These are phyloP conservation scores for Phytophthora pluvialis DNA, from an alignment of 352 stramenopile genomes.

Conservation along the genomic window DNA sequence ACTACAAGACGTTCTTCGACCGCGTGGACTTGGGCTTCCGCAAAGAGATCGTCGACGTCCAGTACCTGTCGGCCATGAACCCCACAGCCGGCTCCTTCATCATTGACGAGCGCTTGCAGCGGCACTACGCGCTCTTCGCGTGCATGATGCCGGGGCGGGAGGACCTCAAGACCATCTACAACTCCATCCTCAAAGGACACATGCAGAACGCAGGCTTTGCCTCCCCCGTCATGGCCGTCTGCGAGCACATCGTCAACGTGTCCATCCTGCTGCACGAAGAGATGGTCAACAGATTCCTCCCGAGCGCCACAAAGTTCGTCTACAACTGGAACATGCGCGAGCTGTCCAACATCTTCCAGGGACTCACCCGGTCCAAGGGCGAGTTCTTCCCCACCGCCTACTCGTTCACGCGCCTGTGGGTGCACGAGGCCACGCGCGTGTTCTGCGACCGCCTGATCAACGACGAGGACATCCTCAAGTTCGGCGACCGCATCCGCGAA, in stretches of 20 bases:
- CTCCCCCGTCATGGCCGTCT: conserved; percentile 60
- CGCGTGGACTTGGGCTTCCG: conserved; percentile 94
- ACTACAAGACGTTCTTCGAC: conserved; percentile 97
- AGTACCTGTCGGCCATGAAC: conserved; percentile 98
- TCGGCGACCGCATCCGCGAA: conserved; percentile 92
- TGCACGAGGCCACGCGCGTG: conserved; percentile 97
- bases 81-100: conserved; percentile 97
- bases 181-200: conserved; percentile 95
- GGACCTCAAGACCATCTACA: conserved; percentile 96
- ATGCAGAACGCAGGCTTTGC: conserved; percentile 88
- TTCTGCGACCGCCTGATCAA: conserved; percentile 97
- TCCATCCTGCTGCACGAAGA: conserved; percentile 93
- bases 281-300: conserved; percentile 95
- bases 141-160: conserved; percentile 95
- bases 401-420: conserved; percentile 93
- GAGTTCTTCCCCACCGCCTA: conserved; percentile 92
- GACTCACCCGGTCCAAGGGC: conserved; percentile 91
- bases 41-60: conserved; percentile 97
- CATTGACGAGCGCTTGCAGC: conserved; percentile 96
- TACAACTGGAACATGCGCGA: conserved; percentile 99
- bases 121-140: conserved; percentile 96
- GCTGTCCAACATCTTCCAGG: conserved; percentile 97
- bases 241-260: conserved; percentile 91
- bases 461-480: conserved; percentile 94
- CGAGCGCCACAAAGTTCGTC: conserved; percentile 97